Evolutionary conservation across 805 yeast genomes (phyloP).

Genomic region (Hanseniaspora mollemarum): DNA sequence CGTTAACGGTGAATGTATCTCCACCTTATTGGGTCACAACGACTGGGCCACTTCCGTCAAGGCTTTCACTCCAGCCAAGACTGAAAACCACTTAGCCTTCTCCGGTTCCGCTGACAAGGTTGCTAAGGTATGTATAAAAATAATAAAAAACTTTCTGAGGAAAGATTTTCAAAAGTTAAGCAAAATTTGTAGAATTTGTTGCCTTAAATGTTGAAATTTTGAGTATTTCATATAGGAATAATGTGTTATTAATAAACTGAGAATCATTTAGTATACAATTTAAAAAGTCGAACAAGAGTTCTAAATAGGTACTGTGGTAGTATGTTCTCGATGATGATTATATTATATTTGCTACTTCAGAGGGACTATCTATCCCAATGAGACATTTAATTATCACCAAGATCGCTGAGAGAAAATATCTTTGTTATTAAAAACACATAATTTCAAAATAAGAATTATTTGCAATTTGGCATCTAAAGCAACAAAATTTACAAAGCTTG

Average conservation of each 20-base stretch:
- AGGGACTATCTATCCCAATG: constrained; percentile 61
- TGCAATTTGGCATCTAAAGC: background rate
- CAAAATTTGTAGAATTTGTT: constrained; percentile 1
- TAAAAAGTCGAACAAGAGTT: too few species aligned
- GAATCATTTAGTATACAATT: too few species aligned
- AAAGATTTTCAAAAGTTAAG: too few species aligned
- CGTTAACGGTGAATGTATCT: constrained; percentile 93
- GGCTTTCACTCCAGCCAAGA: constrained; percentile 50
- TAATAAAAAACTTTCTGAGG: constrained; percentile 10
- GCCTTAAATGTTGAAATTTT: background rate
- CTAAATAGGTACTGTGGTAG: too few species aligned
- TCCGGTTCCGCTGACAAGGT: constrained; percentile 99
- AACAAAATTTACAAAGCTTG: background rate
- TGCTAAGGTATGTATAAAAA: constrained; percentile 78
- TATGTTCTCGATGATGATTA: constrained; percentile 51
- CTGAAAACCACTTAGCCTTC: constrained; percentile 60
- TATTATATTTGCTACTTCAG: constrained; percentile 98
- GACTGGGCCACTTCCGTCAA: constrained; percentile 99
- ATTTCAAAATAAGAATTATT: background rate
- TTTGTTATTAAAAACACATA: constrained; percentile 6
- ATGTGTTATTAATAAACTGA: background rate
- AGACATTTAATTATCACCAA: constrained; percentile 94
- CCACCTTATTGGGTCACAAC: constrained; percentile 86
- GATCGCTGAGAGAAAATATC: constrained; percentile 69
- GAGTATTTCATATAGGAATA: background rate